Evolutionary conservation across 306 rosid species (phyloP).

Genomic region (Leucaena leucocephala): DNA sequence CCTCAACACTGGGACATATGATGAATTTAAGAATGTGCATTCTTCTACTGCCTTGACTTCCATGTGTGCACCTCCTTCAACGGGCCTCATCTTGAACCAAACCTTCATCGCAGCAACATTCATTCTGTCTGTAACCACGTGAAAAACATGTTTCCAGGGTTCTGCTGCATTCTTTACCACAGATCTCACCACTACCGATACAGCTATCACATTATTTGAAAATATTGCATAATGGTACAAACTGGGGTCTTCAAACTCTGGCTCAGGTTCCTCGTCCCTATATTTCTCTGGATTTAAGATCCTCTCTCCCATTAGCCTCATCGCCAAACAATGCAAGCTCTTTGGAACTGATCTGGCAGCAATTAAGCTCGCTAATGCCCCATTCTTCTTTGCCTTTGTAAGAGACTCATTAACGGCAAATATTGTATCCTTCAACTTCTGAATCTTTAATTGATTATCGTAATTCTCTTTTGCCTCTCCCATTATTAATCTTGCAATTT

Average conservation of each 20-base stretch:
- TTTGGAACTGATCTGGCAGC: conserved; percentile 89
- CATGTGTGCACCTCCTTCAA: conserved; percentile 78
- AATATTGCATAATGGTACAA: conserved; percentile 94
- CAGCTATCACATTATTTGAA: conserved; percentile 91
- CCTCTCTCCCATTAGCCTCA: conserved; percentile 94
- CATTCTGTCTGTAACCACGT: conserved; percentile 91
- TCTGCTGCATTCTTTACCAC: conserved; percentile 85
- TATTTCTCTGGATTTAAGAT: conserved; percentile 83
- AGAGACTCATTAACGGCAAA: conserved; percentile 93
- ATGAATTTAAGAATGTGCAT: conserved; percentile 76
- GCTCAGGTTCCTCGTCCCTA: conserved; percentile 70
- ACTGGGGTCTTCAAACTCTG: conserved; percentile 87
- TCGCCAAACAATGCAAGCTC: conserved; percentile 97
- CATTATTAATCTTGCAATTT: conserved; percentile 75
- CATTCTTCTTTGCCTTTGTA: conserved; percentile 91
- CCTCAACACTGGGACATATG: conserved; percentile 79
- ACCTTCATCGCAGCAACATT: conserved; percentile 98
- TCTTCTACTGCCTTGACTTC: conserved; percentile 93
- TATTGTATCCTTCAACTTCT: conserved; percentile 95
- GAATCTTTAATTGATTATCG: conserved; percentile 94
- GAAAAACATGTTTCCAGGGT: conserved; percentile 97
- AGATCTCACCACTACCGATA: conserved; percentile 92
- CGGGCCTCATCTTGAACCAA: conserved; percentile 98
- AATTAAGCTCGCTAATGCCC: conserved; percentile 85
- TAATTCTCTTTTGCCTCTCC: conserved; percentile 88